Conservation (phyloP, 352 stramenopile genomes). For the Globisporangium paroecandrum region DNA sequence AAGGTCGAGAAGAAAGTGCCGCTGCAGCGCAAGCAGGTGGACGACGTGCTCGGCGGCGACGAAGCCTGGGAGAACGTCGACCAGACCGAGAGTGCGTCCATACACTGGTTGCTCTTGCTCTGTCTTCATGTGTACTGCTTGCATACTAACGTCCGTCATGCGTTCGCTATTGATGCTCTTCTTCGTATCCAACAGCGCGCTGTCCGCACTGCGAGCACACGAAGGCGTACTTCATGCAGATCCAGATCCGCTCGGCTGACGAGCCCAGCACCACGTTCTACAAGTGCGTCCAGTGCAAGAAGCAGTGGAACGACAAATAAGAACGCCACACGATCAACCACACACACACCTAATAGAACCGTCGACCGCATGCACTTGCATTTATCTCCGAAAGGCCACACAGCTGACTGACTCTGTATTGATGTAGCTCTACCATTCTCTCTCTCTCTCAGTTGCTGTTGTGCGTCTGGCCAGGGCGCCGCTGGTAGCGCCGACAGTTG, state of each 20-base stretch:
- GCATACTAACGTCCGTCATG: not conserved
- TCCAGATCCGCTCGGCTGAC: slow-evolving; percentile 99
- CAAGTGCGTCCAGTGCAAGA: slow-evolving; percentile 97
- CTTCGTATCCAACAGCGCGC: slow-evolving; percentile 37
- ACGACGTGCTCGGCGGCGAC: slow-evolving; percentile 97
- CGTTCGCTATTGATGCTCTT: not conserved
- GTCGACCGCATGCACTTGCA: not conserved
- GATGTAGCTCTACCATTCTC: not conserved
- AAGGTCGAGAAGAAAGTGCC: slow-evolving; percentile 89
- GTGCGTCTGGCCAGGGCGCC: slow-evolving; percentile 1
- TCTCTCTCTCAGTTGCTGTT: slow-evolving; percentile 4
- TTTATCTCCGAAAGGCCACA: not conserved
- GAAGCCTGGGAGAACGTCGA: slow-evolving; percentile 99
- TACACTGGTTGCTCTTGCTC: not conserved
- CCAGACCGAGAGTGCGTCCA: slow-evolving; percentile 88
- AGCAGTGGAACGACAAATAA: slow-evolving; percentile 94
- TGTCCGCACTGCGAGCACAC: slow-evolving; percentile 95
- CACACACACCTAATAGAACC: not conserved
- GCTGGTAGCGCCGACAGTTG: slow-evolving; percentile 17
- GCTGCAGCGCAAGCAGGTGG: slow-evolving; percentile 95
- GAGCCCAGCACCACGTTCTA: slow-evolving; percentile 99
- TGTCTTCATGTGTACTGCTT: not conserved
- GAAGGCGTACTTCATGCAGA: slow-evolving; percentile 99
- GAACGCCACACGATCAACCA: not conserved
- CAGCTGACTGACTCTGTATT: slow-evolving; percentile 1